A percentile compares a stretch with the other conserved stretches of the same genome.
These are phyloP conservation scores for Pholiota adiposa DNA, from an alignment of 1,284 basidiomycete genomes.

Conservation along the genomic window DNA sequence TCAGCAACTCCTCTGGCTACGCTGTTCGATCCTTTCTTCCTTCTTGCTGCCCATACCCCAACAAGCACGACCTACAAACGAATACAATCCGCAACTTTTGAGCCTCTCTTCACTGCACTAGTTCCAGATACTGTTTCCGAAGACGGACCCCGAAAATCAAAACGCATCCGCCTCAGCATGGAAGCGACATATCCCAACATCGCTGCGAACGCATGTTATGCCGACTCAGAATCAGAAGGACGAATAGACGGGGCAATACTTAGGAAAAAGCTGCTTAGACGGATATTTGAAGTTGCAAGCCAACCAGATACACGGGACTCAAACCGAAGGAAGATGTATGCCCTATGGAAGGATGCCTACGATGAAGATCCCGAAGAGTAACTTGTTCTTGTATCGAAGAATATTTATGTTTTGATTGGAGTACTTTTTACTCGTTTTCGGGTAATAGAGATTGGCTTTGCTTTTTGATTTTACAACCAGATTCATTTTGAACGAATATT, in stretches of 20 bases:
- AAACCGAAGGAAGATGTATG: conserved; percentile 84
- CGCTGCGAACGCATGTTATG: conserved; percentile 53
- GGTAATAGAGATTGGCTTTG: background rate
- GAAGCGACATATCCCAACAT: conserved; percentile 44
- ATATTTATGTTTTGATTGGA: conserved; percentile 14
- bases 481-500: too few species aligned
- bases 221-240: conserved; percentile 42
- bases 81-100: conserved; percentile 65
- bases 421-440: background rate
- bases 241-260: conserved; percentile 42
- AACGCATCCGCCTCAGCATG: conserved; percentile 43
- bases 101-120: conserved; percentile 64
- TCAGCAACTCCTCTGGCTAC: conserved; percentile 43
- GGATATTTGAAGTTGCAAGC: conserved; percentile 79
- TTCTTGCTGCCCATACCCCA: conserved; percentile 67
- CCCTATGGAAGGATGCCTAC: conserved; percentile 71
- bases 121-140: conserved; percentile 30
- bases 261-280: conserved; percentile 62
- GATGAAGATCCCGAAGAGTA: conserved; percentile 40
- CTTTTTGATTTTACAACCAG: too few species aligned
- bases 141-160: conserved; percentile 41
- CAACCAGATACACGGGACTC: conserved; percentile 73
- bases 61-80: conserved; percentile 69
- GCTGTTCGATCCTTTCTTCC: conserved; percentile 71
- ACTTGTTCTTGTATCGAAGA: conserved; percentile 29